These are phyloP conservation scores for Cordyceps javanica DNA, from an alignment of 2,329 filamentous ascomycete genomes.

Conservation along the genomic window DNA sequence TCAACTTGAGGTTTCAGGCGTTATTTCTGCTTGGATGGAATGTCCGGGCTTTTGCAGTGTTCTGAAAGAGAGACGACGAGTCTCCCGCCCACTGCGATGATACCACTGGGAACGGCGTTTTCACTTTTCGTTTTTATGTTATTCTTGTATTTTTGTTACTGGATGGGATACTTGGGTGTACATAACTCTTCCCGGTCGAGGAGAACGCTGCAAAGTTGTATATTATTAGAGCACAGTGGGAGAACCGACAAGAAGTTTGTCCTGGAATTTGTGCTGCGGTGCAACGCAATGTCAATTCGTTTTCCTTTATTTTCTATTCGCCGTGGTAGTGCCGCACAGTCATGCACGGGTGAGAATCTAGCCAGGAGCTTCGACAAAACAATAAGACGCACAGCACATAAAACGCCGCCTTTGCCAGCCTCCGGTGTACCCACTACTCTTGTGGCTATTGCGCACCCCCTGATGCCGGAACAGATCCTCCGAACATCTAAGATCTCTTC, in stretches of 20 bases:
- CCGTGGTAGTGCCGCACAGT: no score
- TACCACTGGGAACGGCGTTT: slow-evolving; percentile 12
- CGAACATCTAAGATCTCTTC: no score
- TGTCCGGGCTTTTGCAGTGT: neutral
- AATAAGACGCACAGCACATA: no score
- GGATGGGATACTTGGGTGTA: neutral
- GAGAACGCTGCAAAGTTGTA: neutral
- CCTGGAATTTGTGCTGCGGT: neutral
- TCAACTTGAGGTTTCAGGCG: neutral
- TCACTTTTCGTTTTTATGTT: neutral
- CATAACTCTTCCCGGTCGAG: neutral
- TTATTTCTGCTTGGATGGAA: neutral
- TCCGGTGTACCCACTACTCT: no score
- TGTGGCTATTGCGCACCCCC: no score
- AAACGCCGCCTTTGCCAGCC: no score
- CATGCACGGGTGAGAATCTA: no score
- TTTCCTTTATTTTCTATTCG: no score
- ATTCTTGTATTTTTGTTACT: neutral
- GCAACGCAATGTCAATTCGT: no score
- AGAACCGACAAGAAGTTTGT: neutral
- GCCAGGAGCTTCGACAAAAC: no score
- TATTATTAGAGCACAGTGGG: neutral
- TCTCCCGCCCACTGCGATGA: neutral
- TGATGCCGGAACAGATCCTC: no score
- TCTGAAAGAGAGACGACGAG: neutral